These are phyloP conservation scores for Domatiomyces globalis DNA, from an alignment of 2,329 filamentous ascomycete species.

Conservation along the genomic window DNA sequence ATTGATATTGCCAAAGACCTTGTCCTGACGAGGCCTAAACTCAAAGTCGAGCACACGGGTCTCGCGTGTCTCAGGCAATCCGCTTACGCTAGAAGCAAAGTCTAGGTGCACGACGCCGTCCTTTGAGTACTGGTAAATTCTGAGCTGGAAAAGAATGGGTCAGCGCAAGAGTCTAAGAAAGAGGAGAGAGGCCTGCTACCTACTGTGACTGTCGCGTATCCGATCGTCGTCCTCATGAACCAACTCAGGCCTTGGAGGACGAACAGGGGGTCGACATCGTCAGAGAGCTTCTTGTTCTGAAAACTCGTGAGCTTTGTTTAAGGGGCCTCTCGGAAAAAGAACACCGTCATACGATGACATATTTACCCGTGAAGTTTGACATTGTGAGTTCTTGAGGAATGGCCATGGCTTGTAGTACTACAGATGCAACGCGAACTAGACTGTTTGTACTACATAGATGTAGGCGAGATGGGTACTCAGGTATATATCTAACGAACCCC, in stretches of 20 bases:
- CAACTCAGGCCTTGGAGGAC: slow-evolving; percentile 52
- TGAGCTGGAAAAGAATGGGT: slow-evolving; percentile 6
- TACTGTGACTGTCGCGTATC: slow-evolving; percentile 45
- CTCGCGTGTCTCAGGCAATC: slow-evolving; percentile 53
- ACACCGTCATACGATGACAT: slow-evolving; percentile 45
- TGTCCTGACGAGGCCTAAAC: slow-evolving; percentile 55
- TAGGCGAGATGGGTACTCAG: too few species aligned
- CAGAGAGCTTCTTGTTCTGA: slow-evolving; percentile 63
- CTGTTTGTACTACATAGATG: too few species aligned
- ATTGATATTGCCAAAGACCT: slow-evolving; percentile 60
- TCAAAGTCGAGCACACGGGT: slow-evolving; percentile 42
- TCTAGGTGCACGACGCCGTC: slow-evolving; percentile 47
- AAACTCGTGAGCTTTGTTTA: neutral
- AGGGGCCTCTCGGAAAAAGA: neutral
- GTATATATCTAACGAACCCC: too few species aligned
- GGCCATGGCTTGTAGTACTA: slow-evolving; percentile 44
- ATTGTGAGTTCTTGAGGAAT: slow-evolving; percentile 53
- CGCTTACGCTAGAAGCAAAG: slow-evolving; percentile 58
- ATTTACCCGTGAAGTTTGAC: slow-evolving; percentile 54
- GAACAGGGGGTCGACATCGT: slow-evolving; percentile 54
- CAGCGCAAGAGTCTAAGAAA: neutral
- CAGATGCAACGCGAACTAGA: neutral
- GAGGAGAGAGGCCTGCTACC: neutral
- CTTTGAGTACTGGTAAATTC: slow-evolving; percentile 31
- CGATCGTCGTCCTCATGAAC: slow-evolving; percentile 58